Conservation (phyloP, 1,284 basidiomycete genomes). For the Fomitiporia mediterranea region DNA sequence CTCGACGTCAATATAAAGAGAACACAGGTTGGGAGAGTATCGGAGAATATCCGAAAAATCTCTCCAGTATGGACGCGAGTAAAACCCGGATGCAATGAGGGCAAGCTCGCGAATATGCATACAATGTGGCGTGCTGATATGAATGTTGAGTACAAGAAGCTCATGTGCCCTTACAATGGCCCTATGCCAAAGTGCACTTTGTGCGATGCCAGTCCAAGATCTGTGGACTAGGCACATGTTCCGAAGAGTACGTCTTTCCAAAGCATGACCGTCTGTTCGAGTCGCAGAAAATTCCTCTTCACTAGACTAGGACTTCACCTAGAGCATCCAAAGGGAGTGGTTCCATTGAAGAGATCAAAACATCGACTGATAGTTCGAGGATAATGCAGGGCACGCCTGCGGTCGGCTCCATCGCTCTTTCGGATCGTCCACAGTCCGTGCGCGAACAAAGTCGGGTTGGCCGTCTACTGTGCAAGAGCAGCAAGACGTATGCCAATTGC, state of each 20-base stretch:
- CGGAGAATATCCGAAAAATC: not conserved
- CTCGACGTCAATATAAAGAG: slow-evolving; percentile 1
- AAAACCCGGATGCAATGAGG: not conserved
- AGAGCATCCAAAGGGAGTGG: not conserved
- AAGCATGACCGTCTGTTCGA: not conserved
- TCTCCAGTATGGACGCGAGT: not conserved
- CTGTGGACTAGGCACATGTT: slow-evolving; percentile 13
- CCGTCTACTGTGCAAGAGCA: too few species aligned
- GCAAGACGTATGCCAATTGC: too few species aligned
- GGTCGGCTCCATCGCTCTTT: not conserved
- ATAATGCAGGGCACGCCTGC: not conserved
- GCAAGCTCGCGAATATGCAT: slow-evolving; percentile 5
- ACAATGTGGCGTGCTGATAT: not conserved
- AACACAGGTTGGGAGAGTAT: not conserved
- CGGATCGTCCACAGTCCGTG: not conserved
- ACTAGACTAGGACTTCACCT: too few species aligned
- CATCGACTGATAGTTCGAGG: slow-evolving; percentile 1
- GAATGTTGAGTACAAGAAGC: not conserved
- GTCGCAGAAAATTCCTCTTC: not conserved
- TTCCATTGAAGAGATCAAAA: not conserved
- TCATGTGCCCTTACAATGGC: not conserved
- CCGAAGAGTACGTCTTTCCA: not conserved
- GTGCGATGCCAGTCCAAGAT: slow-evolving; percentile 10
- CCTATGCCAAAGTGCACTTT: slow-evolving; percentile 4
- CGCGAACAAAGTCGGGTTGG: not conserved